Conservation (phyloP, 768 basidiomycete genomes). For the Clitopilus hobsonii region DNA sequence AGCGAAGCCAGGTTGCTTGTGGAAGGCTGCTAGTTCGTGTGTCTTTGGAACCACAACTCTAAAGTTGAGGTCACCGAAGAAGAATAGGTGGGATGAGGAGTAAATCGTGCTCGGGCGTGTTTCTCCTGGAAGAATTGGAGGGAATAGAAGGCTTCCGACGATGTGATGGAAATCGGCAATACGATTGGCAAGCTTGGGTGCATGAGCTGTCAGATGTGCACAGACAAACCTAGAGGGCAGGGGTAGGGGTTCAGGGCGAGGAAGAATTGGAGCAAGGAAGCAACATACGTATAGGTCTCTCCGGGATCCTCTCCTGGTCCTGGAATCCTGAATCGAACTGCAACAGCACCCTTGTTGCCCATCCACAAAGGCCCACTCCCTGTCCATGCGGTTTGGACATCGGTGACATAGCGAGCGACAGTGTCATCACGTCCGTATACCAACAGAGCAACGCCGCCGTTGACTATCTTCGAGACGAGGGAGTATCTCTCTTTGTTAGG, state of each 20-base stretch:
- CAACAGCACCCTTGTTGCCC: conserved; percentile 96
- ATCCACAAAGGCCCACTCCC: conserved; percentile 70
- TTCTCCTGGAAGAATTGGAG: conserved; percentile 38
- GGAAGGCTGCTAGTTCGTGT: conserved; percentile 37
- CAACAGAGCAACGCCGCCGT: conserved; percentile 84
- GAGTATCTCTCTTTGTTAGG: conserved; percentile 72
- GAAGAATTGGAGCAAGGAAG: conserved; percentile 1
- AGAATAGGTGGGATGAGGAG: conserved; percentile 85
- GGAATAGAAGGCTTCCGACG: conserved; percentile 75
- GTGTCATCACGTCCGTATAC: conserved; percentile 79
- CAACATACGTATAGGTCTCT: conserved; percentile 80
- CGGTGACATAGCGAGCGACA: conserved; percentile 51
- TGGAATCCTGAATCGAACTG: conserved; percentile 74
- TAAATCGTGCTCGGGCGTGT: conserved; percentile 58
- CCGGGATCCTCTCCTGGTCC: conserved; percentile 49
- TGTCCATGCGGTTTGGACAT: conserved; percentile 74
- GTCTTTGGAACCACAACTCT: conserved; percentile 62
- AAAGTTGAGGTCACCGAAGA: conserved; percentile 94
- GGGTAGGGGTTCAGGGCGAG: background rate
- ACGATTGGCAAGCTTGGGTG: conserved; percentile 55
- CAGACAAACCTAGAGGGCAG: conserved; percentile 55
- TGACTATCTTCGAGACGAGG: conserved; percentile 73
- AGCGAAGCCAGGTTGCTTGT: conserved; percentile 28
- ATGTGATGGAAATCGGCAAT: conserved; percentile 81
- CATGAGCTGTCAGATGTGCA: conserved; percentile 87